Base-by-base conservation (phyloP, 768 basidiomycete genomes). In the Leccinum disarticulatum region DNA sequence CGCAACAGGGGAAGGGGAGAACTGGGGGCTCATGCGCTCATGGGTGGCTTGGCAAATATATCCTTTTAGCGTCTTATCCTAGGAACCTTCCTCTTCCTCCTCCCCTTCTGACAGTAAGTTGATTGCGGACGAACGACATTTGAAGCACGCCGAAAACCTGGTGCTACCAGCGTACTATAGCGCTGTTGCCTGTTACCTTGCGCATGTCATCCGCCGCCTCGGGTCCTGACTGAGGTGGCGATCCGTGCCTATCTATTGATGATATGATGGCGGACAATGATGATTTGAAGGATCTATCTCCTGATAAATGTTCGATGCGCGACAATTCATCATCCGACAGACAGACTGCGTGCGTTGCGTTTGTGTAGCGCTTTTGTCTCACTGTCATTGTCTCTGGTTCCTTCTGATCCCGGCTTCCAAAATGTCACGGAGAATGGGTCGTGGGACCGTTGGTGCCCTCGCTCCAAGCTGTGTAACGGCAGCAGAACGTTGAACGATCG, bases 261-360 rank as follows among this genome's bases (percentile, higher is more conserved):
- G 38, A 38, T 27, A 33, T 49, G 49, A 25, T 19, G 22, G 22
- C 3, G 15, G 49, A 50, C 31, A 30, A 35, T 41, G 56, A 55
- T 50, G 38, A 41, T 22, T 22, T 41, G 38, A 41, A 4, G 38
- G 38, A 41, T 41, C 38, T 41, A 41, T 41, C 38, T 56, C 51
- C 38, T 55, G 65, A 60, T 53, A n/a, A 41, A n/a, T 17, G 41
- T 63, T 54, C 43, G 64, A 57, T 52, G 15, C 4, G 57, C 43
- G 25, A 7, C 13, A 14, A 19, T 22, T 25, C 11, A 38, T 38
- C 36, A 15, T 58, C 57, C 14, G 52, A 54, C 52, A 55, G 52
- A 31, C 13, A 41, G 38, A 22, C 22, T 22, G 22, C 22, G 22
- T 22, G 22, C 22, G 17, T 17, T 41, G 17, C 17, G 17, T 41